Percentiles rank a stretch among this genome's conserved stretches.
These are phyloP conservation scores for Trichophyton benhamiae DNA, from an alignment of 2,329 filamentous ascomycete genomes.

Conservation along the genomic window DNA sequence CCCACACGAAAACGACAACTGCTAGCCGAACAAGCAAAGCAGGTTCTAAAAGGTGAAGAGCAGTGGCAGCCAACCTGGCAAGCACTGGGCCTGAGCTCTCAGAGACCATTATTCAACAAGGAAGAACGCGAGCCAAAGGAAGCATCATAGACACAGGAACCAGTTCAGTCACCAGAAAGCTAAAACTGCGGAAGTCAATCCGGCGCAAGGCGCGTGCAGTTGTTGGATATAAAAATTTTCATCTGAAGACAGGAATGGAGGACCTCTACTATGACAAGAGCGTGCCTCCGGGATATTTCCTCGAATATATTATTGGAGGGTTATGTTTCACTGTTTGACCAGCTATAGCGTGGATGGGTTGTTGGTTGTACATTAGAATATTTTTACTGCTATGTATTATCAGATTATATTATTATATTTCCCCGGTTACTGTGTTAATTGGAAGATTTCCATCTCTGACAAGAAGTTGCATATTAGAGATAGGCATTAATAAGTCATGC, in stretches of 20 bases:
- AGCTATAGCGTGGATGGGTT: background rate
- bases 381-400: slow-evolving; percentile 4
- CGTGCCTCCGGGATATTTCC: no score
- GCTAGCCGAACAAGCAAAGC: slow-evolving; percentile 49
- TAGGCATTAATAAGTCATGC: background rate
- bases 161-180: background rate
- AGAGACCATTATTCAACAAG: slow-evolving; percentile 17
- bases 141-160: background rate
- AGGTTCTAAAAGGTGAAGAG: slow-evolving; percentile 47
- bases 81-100: slow-evolving; percentile 29
- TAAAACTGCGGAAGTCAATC: background rate
- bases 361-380: background rate
- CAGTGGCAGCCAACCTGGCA: slow-evolving; percentile 47
- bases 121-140: background rate
- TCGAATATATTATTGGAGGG: background rate
- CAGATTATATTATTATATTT: background rate
- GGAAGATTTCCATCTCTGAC: background rate
- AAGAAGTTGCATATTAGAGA: background rate
- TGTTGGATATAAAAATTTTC: background rate
- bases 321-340: background rate
- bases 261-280: background rate
- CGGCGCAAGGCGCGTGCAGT: background rate
- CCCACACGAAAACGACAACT: slow-evolving; percentile 33
- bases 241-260: background rate
- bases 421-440: background rate